Evolutionary conservation across 2,329 filamentous ascomycete species (phyloP), one percentile per base, ranked within the genome.

Genomic region (Rutstroemia sp.): DNA sequence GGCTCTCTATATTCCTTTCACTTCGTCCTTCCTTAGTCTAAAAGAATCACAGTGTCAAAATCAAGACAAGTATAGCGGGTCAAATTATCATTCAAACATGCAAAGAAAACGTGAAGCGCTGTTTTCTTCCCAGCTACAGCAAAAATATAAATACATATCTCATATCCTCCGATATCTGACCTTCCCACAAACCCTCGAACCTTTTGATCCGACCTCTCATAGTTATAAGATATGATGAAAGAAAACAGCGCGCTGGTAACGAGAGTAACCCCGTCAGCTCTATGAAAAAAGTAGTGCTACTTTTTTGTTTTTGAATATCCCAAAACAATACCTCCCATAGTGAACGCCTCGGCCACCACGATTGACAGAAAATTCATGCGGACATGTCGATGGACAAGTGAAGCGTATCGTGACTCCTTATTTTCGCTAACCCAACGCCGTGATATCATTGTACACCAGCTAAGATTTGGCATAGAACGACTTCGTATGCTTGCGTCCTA

Each of bases 361-460:
- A 45, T 41, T 41, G 48, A 52, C 39, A 25, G 37, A 39, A 39
- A 58, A 51, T 57, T 58, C 60, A 50, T 64, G 49, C 52, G 45
- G 54, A 55, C n/a, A 48, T 48, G 51, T 56, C 37, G 34, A 52
- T 57, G 46, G 56, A 60, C 48, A 59, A 47, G 44, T 46, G 42
- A 52, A 51, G 54, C 41, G 19, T 51, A 51, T 56, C 48, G 39
- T 55, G 46, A 51, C 46, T 44, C 48, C 19, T 16, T 34, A 49
- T 62, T 63, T 63, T 61, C 60, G 60, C 60, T 60, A 55, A 55
- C 60, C 61, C 48, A 53, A 59, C 64, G 61, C 65, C 62, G 57
- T 57, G 58, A 63, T 60, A 64, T 46, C 51, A 63, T 48, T 59
- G 54, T 62, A 58, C 55, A 58, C 62, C 59, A 62, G 46, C 60